Evolutionary conservation across 306 rosid species (phyloP).

Genomic region (Hippophae gyantsensis): DNA sequence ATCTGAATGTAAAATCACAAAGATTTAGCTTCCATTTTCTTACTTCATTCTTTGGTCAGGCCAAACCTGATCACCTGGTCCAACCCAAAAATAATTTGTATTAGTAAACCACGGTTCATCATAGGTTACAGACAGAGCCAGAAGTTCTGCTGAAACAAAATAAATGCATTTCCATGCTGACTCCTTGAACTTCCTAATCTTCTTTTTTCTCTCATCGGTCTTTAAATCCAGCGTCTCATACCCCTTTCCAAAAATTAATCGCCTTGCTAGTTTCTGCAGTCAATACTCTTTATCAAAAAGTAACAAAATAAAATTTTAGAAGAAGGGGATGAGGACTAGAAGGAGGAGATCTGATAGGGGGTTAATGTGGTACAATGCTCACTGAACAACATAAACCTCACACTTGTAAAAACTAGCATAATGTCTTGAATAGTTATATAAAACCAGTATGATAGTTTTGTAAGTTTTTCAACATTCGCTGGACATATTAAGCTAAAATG

Average conservation of each 20-base stretch:
- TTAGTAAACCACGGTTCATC: conserved; percentile 79
- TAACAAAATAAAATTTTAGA: conserved; percentile 2
- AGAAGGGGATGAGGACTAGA: background rate
- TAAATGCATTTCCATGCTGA: conserved; percentile 93
- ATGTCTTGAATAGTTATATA: too few species aligned
- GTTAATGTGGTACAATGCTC: background rate
- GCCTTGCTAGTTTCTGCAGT: conserved; percentile 58
- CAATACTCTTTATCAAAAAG: conserved; percentile 21
- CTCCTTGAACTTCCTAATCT: conserved; percentile 81
- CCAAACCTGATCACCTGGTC: conserved; percentile 90
- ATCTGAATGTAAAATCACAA: conserved; percentile 11
- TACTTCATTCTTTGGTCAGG: conserved; percentile 90
- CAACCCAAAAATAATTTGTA: conserved; percentile 72
- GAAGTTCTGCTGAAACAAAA: conserved; percentile 73
- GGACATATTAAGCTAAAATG: too few species aligned
- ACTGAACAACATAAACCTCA: too few species aligned
- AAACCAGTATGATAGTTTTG: too few species aligned
- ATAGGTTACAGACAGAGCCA: conserved; percentile 63
- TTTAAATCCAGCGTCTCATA: conserved; percentile 34
- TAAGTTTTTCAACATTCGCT: too few species aligned
- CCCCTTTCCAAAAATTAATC: conserved; percentile 64
- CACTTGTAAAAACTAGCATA: too few species aligned
- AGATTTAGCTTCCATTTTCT: conserved; percentile 20
- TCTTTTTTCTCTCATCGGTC: conserved; percentile 46
- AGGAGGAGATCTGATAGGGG: background rate